A percentile compares a stretch with the other conserved stretches of the same genome.
Evolutionary conservation across 345 rosid genomes (phyloP).

Genomic region (Gossypium herbaceum): DNA sequence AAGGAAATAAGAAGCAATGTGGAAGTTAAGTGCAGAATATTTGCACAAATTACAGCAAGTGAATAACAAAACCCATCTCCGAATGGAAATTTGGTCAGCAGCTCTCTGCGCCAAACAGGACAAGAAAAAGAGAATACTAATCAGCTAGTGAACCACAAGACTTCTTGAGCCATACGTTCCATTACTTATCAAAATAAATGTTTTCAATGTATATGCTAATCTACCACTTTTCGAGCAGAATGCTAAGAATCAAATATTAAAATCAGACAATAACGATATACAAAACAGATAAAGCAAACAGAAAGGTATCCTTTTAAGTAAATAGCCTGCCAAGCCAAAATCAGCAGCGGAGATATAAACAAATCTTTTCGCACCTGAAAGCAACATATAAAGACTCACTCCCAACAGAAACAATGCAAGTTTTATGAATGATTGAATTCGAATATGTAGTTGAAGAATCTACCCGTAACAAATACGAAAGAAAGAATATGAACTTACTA

Average conservation of each 20-base stretch:
- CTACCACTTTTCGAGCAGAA: not conserved
- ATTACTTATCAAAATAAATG: not conserved
- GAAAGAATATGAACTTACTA: conserved; percentile 24
- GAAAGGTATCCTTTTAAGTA: conserved; percentile 54
- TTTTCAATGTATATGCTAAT: not conserved
- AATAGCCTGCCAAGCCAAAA: conserved; percentile 74
- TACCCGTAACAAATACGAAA: not conserved
- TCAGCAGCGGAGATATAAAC: conserved; percentile 90
- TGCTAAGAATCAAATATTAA: not conserved
- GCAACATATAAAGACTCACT: not conserved
- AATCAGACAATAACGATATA: not conserved
- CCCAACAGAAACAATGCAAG: not conserved
- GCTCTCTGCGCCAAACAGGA: conserved; percentile 60
- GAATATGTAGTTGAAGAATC: not conserved
- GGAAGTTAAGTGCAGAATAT: not conserved
- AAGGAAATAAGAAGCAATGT: not conserved
- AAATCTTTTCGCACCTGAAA: conserved; percentile 37
- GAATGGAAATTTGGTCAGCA: conserved; percentile 81
- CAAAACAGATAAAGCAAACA: not conserved
- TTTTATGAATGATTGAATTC: not conserved
- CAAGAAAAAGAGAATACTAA: conserved; percentile 3
- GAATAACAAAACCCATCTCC: conserved; percentile 51
- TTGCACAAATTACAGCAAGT: not conserved
- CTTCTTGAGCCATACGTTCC: not conserved
- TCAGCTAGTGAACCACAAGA: not conserved